Conservation (phyloP, 2,329 filamentous ascomycete genomes). For the Colletotrichum spaethianum region DNA sequence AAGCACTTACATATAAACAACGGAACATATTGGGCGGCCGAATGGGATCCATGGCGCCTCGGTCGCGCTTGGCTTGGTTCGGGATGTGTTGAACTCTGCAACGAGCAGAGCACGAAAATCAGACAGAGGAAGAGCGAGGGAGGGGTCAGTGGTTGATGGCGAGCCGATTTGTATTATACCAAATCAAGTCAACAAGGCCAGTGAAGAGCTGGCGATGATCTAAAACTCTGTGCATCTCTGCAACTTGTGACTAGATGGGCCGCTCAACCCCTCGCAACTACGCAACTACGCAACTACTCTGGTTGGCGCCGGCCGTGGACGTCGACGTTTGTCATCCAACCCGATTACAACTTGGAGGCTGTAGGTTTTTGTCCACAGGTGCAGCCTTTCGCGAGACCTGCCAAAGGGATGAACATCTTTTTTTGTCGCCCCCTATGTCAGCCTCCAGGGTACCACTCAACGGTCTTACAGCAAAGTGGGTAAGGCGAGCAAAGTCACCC, state of each 20-base stretch:
- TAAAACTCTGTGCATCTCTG: not conserved
- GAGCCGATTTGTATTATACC: conserved; percentile 34
- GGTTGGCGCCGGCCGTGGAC: not conserved
- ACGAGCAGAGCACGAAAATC: conserved; percentile 5
- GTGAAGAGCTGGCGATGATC: conserved; percentile 15
- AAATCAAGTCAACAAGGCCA: conserved; percentile 31
- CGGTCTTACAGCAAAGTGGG: not conserved
- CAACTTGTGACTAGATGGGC: not conserved
- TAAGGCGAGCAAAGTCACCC: not conserved
- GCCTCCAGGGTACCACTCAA: not conserved
- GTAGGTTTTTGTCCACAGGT: not conserved
- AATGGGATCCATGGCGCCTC: conserved; percentile 8
- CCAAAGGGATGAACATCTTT: no score
- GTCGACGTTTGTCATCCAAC: not conserved
- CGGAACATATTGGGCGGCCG: conserved; percentile 38
- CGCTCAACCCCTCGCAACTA: not conserved
- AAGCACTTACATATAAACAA: conserved; percentile 40
- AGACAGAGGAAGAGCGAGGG: conserved; percentile 8
- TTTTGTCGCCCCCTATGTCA: not conserved
- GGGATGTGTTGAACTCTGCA: conserved; percentile 24
- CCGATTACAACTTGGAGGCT: no score
- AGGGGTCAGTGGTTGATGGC: conserved; percentile 5
- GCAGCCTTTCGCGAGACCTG: no score
- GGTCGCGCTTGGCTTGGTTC: conserved; percentile 11
- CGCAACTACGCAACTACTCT: not conserved